These are phyloP conservation scores for Diaporthe aspalathi DNA, from an alignment of 2,329 filamentous ascomycete genomes.

Conservation along the genomic window DNA sequence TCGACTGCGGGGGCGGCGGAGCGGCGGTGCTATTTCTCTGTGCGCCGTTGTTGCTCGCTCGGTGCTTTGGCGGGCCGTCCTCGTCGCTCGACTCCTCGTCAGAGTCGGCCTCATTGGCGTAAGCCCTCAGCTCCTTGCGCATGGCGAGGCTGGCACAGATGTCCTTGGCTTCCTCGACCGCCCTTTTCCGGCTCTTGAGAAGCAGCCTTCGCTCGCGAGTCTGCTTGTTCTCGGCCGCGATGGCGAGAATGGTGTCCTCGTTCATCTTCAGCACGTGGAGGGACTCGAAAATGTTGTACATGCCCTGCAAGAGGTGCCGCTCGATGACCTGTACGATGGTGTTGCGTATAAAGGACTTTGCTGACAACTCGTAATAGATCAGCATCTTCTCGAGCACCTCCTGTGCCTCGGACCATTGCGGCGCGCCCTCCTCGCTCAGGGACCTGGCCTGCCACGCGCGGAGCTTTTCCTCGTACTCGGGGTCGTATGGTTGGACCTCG, in stretches of 20 bases:
- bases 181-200: slow-evolving; percentile 60
- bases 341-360: slow-evolving; percentile 64
- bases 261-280: slow-evolving; percentile 62
- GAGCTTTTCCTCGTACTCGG: slow-evolving; percentile 64
- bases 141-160: slow-evolving; percentile 63
- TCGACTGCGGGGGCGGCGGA: slow-evolving; percentile 9
- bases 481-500: slow-evolving; percentile 65
- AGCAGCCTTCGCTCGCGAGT: slow-evolving; percentile 61
- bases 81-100: slow-evolving; percentile 43
- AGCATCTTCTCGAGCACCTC: slow-evolving; percentile 67
- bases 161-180: slow-evolving; percentile 62
- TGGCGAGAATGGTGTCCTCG: slow-evolving; percentile 58
- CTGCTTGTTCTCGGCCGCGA: slow-evolving; percentile 65
- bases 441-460: slow-evolving; percentile 56
- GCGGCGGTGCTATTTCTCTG: slow-evolving; percentile 3
- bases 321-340: slow-evolving; percentile 65
- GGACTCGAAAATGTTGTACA: slow-evolving; percentile 64
- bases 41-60: neutral
- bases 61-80: slow-evolving; percentile 22
- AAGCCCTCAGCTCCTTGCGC: slow-evolving; percentile 60
- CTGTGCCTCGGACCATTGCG: slow-evolving; percentile 62
- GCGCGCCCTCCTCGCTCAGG: slow-evolving; percentile 41
- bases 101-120: slow-evolving; percentile 45
- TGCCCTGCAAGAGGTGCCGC: slow-evolving; percentile 62
- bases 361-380: slow-evolving; percentile 65